A percentile compares a stretch with the other conserved stretches of the same genome.
These are phyloP conservation scores for Penicillium freii DNA, from an alignment of 2,329 filamentous ascomycete genomes.

Conservation along the genomic window DNA sequence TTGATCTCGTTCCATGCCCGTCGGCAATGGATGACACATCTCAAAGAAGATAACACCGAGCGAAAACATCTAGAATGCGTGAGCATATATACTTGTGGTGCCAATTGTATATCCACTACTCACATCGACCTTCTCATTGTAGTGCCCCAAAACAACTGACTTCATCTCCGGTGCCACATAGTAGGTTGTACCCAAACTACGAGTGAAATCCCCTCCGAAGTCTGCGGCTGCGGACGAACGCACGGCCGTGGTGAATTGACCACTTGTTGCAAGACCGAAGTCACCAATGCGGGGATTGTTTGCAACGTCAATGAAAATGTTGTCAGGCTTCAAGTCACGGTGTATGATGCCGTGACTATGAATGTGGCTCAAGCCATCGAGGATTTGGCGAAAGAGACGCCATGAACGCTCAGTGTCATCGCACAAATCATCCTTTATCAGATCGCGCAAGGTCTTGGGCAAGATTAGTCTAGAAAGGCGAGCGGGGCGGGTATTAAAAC, in stretches of 20 bases:
- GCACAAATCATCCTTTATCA: slow-evolving; percentile 73
- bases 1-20: slow-evolving; percentile 62
- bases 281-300: slow-evolving; percentile 95
- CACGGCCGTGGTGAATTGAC: slow-evolving; percentile 55
- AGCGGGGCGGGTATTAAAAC: not conserved
- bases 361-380: slow-evolving; percentile 87
- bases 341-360: slow-evolving; percentile 91
- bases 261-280: slow-evolving; percentile 89
- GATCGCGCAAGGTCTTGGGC: slow-evolving; percentile 73
- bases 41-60: slow-evolving; percentile 97
- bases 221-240: slow-evolving; percentile 38
- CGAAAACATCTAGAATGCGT: slow-evolving; percentile 73
- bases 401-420: slow-evolving; percentile 77
- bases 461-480: slow-evolving; percentile 1
- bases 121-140: slow-evolving; percentile 89
- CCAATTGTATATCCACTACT: slow-evolving; percentile 34
- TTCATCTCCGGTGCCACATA: slow-evolving; percentile 93
- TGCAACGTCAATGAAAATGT: slow-evolving; percentile 89
- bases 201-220: slow-evolving; percentile 45
- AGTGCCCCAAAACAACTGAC: slow-evolving; percentile 69
- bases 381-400: slow-evolving; percentile 85
- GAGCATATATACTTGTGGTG: slow-evolving; percentile 4
- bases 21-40: slow-evolving; percentile 71
- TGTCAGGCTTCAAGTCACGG: slow-evolving; percentile 93
- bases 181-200: slow-evolving; percentile 72